These are phyloP conservation scores for Eucalyptus sp. DNA, from an alignment of 345 rosid genomes.

Conservation along the genomic window DNA sequence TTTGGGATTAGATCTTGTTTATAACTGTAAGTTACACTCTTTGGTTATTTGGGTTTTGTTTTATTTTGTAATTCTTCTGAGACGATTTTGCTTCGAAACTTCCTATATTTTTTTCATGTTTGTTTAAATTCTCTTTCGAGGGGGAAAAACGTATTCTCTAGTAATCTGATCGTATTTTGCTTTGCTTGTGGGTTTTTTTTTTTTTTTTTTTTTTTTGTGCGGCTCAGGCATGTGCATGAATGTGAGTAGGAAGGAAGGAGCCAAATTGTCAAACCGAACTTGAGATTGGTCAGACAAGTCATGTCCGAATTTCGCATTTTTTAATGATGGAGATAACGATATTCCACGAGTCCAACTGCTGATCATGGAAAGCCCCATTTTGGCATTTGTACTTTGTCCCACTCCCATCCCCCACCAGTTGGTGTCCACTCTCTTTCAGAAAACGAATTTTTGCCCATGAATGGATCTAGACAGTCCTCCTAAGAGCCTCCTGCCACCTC, in stretches of 20 bases:
- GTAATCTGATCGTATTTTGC: background rate
- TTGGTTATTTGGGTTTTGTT: too few species aligned
- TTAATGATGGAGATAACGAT: background rate
- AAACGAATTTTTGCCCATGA: background rate
- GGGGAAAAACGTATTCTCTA: background rate
- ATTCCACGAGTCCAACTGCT: background rate
- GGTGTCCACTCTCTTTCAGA: background rate
- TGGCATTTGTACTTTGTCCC: background rate
- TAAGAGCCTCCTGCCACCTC: background rate
- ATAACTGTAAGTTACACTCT: too few species aligned
- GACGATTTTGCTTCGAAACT: too few species aligned
- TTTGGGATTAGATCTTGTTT: too few species aligned
- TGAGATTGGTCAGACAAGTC: background rate
- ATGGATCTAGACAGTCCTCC: background rate
- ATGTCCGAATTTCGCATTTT: background rate
- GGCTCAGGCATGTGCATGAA: background rate
- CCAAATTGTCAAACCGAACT: background rate
- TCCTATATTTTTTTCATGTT: too few species aligned
- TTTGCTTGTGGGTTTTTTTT: background rate
- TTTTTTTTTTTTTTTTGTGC: background rate
- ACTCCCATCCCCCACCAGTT: background rate
- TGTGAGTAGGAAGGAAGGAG: background rate
- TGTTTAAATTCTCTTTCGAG: too few species aligned
- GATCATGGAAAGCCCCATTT: background rate
- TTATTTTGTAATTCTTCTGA: too few species aligned